Conservation (phyloP, 345 rosid genomes). For the Brassica carinata region DNA sequence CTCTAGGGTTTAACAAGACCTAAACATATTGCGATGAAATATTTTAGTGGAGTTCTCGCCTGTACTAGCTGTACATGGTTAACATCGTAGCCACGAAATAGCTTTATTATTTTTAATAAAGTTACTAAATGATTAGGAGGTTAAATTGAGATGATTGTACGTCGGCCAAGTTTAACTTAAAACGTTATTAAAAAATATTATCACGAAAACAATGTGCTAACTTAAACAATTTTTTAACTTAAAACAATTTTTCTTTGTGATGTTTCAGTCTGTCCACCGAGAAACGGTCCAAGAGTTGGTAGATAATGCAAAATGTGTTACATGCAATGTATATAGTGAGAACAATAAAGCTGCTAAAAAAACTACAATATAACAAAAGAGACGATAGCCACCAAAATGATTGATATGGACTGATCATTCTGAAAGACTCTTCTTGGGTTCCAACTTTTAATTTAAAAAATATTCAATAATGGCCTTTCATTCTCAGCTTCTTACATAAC, state of each 20-base stretch:
- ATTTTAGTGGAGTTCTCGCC: too few species aligned
- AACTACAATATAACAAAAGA: conserved; percentile 25
- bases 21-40: too few species aligned
- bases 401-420: conserved; percentile 35
- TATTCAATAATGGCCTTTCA: conserved; percentile 9
- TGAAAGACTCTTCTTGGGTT: conserved; percentile 26
- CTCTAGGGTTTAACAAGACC: too few species aligned
- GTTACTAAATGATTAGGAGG: too few species aligned
- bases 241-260: background rate
- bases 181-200: background rate
- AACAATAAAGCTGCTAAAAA: conserved; percentile 31
- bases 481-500: conserved; percentile 31
- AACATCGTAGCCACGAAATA: too few species aligned
- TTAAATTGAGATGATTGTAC: background rate
- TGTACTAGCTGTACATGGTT: too few species aligned
- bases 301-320: conserved; percentile 18
- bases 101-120: too few species aligned
- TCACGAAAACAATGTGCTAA: conserved; percentile 26
- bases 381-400: conserved; percentile 29
- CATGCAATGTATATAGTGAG: conserved; percentile 17
- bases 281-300: conserved; percentile 15
- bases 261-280: conserved; percentile 26
- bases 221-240: background rate
- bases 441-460: background rate
- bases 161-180: background rate